These are phyloP conservation scores for Ophiocytium majus DNA, from an alignment of 352 stramenopile genomes.

Conservation along the genomic window DNA sequence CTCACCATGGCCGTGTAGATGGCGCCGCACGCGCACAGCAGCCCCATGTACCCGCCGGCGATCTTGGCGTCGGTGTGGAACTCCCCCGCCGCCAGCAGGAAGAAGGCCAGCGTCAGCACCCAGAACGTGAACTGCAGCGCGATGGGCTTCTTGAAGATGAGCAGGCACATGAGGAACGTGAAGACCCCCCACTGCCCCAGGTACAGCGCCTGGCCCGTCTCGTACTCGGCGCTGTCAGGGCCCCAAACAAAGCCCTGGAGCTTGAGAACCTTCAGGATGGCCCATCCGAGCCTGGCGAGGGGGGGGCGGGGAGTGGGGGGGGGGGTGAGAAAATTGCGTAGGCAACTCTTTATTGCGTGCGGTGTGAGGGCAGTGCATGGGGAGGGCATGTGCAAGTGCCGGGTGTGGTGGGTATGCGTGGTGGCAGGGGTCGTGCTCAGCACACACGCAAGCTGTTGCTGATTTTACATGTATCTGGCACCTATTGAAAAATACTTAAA, in stretches of 20 bases:
- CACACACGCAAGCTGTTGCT: not conserved
- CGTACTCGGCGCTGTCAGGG: not conserved
- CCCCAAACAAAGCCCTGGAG: not conserved
- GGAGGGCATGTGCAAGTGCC: not conserved
- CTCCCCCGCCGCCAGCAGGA: not conserved
- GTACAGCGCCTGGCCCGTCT: not conserved
- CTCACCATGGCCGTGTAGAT: not conserved
- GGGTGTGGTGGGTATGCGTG: not conserved
- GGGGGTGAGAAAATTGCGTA: too few species aligned
- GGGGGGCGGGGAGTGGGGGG: too few species aligned
- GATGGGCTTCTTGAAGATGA: not conserved
- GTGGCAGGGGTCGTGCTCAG: not conserved
- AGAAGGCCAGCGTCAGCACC: not conserved
- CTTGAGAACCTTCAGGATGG: not conserved
- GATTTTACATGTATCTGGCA: not conserved
- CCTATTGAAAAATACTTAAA: not conserved
- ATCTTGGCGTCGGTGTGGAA: not conserved
- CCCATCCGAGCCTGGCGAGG: not conserved
- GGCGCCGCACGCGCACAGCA: not conserved
- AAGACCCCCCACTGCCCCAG: not conserved
- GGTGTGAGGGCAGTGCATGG: not conserved
- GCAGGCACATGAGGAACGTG: not conserved
- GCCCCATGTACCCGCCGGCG: conserved; percentile 5
- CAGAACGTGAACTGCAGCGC: not conserved
- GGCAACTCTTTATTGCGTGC: too few species aligned